Percentiles rank a stretch among this genome's conserved stretches.
Conservation (phyloP, 176 grass and related monocot species). For the Olyra latifolia region DNA sequence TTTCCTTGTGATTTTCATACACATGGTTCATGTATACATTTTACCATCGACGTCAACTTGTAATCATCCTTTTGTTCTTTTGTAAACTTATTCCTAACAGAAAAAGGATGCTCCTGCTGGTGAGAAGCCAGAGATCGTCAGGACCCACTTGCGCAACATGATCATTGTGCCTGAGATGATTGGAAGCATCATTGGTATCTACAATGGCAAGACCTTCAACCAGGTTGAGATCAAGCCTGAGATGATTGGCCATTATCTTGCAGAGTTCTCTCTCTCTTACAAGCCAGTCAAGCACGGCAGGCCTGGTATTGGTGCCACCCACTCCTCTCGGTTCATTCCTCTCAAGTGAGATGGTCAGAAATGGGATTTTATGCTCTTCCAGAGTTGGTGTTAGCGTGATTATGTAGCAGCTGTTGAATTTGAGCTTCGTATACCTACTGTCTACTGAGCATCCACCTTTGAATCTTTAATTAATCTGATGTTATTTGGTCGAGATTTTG, state of each 20-base stretch:
- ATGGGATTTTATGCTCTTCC: neutral
- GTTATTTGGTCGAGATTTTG: constrained; percentile 22
- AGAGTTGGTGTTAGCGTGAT: neutral
- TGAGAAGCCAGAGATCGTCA: constrained; percentile 70
- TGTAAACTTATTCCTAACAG: constrained; percentile 32
- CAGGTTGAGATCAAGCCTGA: constrained; percentile 75
- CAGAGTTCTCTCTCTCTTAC: constrained; percentile 73
- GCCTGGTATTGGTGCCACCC: constrained; percentile 77
- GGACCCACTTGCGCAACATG: constrained; percentile 80
- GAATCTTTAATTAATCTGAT: constrained; percentile 19
- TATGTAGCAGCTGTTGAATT: constrained; percentile 20
- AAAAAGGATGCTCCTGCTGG: constrained; percentile 64
- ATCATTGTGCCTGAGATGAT: constrained; percentile 86
- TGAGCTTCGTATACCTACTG: neutral
- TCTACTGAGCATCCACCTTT: neutral
- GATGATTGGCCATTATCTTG: constrained; percentile 85
- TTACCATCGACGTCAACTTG: neutral
- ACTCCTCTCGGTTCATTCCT: constrained; percentile 79
- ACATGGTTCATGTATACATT: neutral
- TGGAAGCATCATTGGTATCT: constrained; percentile 55
- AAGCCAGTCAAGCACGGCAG: constrained; percentile 90
- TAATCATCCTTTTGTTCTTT: neutral
- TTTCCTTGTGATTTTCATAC: neutral
- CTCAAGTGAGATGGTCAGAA: constrained; percentile 53
- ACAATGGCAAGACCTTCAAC: constrained; percentile 75